phyloP scores from a whole-genome alignment of 345 rosid genomes.

The Pelargonium nanum region DNA sequence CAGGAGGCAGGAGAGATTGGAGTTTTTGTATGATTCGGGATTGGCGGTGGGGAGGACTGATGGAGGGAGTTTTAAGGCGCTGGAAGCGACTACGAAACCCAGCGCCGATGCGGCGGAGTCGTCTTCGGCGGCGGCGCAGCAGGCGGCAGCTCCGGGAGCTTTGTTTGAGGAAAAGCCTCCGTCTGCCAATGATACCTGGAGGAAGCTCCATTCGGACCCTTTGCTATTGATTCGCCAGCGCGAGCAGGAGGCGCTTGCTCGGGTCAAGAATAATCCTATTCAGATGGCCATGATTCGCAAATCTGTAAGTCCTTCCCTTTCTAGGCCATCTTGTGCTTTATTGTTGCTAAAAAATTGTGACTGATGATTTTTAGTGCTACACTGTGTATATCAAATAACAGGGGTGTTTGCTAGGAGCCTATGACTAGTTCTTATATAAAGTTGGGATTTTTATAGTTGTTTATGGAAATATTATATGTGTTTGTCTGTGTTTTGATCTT shows the following conservation, averaged over 20 bases:
- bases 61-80: conserved; percentile 59
- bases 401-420: background rate
- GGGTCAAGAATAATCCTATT: conserved; percentile 87
- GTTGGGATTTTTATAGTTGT: background rate
- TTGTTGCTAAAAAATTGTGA: background rate
- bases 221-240: conserved; percentile 84
- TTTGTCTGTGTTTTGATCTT: background rate
- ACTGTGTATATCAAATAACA: background rate
- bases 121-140: conserved; percentile 1
- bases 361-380: too few species aligned
- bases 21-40: conserved; percentile 85
- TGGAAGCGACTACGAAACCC: conserved; percentile 21
- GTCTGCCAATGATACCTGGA: conserved; percentile 83
- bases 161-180: conserved; percentile 77
- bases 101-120: conserved; percentile 8
- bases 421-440: too few species aligned
- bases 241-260: conserved; percentile 90
- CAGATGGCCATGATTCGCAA: conserved; percentile 80
- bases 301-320: conserved; percentile 41
- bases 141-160: conserved; percentile 55
- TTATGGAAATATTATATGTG: background rate
- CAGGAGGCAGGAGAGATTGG: conserved; percentile 95
- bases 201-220: conserved; percentile 90
- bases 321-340: background rate
- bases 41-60: conserved; percentile 61